phyloP scores from a whole-genome alignment of 352 stramenopile species.

The Phytophthora ramorum region DNA sequence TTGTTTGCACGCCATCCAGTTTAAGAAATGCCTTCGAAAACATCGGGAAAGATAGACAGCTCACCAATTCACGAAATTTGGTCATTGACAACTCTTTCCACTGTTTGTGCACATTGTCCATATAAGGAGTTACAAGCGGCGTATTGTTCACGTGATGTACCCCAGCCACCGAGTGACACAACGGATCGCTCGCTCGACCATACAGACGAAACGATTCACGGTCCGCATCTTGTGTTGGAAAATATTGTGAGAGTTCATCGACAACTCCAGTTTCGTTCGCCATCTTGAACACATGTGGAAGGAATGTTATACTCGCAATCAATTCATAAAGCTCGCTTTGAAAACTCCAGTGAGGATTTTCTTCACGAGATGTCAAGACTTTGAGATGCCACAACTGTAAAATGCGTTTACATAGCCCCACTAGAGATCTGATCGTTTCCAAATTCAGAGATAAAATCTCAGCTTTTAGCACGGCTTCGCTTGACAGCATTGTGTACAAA shows the following conservation, averaged over 20 bases:
- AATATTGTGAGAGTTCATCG: slow-evolving; percentile 11
- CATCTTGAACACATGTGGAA: slow-evolving; percentile 9
- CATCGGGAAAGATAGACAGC: slow-evolving; percentile 12
- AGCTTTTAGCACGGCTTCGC: slow-evolving; percentile 5
- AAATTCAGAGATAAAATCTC: neutral
- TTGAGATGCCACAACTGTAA: slow-evolving; percentile 7
- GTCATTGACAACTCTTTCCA: slow-evolving; percentile 4
- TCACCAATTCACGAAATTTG: slow-evolving; percentile 15
- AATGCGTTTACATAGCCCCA: slow-evolving; percentile 18
- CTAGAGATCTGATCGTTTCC: slow-evolving; percentile 8
- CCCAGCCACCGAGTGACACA: slow-evolving; percentile 17
- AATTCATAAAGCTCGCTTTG: slow-evolving; percentile 5
- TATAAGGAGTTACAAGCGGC: neutral
- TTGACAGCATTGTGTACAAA: slow-evolving; percentile 23
- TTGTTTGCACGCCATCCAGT: slow-evolving; percentile 23
- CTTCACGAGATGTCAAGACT: neutral
- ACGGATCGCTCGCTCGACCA: neutral
- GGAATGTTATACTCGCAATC: neutral
- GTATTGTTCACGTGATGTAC: slow-evolving; percentile 1
- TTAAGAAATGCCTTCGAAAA: slow-evolving; percentile 25
- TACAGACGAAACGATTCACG: neutral
- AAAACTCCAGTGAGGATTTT: neutral
- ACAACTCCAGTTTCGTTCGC: slow-evolving; percentile 18
- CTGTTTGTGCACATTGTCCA: neutral
- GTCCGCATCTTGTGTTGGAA: neutral